Evolutionary conservation across 805 yeast genomes (phyloP).

Genomic region (Debaryomyces tyrocola): DNA sequence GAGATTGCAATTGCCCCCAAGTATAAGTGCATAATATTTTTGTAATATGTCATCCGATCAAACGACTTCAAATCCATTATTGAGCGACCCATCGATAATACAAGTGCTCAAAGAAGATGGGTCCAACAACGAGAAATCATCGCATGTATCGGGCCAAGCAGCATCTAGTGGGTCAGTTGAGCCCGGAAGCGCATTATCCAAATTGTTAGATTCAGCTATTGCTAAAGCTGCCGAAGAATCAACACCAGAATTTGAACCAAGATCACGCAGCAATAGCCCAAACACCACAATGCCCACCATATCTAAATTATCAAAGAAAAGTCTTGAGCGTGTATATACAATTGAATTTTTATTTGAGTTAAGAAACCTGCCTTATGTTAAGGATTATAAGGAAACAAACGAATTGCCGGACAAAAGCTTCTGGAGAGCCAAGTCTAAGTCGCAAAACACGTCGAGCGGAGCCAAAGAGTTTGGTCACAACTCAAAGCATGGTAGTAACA

Average conservation of each 20-base stretch:
- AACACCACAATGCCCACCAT: neutral
- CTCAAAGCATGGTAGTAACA: constrained; percentile 5
- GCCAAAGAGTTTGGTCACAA: constrained; percentile 5
- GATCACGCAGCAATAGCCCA: constrained; percentile 1
- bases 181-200: constrained; percentile 40
- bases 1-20: too few relatives aligned
- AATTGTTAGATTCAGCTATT: constrained; percentile 45
- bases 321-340: constrained; percentile 18
- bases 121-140: neutral
- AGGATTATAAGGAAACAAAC: constrained; percentile 25
- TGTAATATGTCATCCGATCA: constrained; percentile 5
- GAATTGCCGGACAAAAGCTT: constrained; percentile 48
- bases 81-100: constrained; percentile 33
- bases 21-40: neutral
- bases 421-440: constrained; percentile 42
- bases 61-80: constrained; percentile 16
- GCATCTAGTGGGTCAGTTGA: constrained; percentile 12
- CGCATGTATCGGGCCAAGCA: constrained; percentile 4
- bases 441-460: constrained; percentile 6
- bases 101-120: constrained; percentile 11
- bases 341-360: constrained; percentile 30
- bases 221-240: constrained; percentile 48
- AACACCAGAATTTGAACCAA: constrained; percentile 28
- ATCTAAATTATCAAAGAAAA: neutral
- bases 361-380: constrained; percentile 35